Base-by-base conservation (phyloP, 805 yeast genomes). In the Wickerhamomyces canadensis region DNA sequence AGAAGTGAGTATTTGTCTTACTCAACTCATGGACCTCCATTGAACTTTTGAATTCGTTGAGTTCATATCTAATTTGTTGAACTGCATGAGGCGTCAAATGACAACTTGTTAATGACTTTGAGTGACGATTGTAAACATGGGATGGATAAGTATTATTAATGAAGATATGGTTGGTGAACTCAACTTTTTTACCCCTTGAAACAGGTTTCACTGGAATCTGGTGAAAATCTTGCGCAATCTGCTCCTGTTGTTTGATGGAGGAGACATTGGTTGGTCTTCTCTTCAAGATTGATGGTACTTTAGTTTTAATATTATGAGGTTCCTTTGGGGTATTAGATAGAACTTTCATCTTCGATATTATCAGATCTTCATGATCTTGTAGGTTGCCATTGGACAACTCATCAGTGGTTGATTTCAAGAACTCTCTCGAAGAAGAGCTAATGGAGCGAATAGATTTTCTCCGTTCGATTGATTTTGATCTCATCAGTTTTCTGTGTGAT, bases 11-110 rank as follows among this genome's bases (percentile, higher is more conserved):
- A 54, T 76, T 72, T 22, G 61, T 57, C 38, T 67, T 70, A 27
- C 85, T 77, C 26, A 65, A 61, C 39, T 74, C 79, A 55, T 84
- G 87, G 25, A 84, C 83, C 27, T 64, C 57, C 94, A 84, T 84
- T 38, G 75, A 81, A 43, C 74, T 68, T 54, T 84, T 84, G 60
- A 62, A 82, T 19, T 66, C 62, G 51, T 84, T 84, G 48, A 84
- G 57, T 52, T 84, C 91, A 27, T 63, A 60, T 55, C 84, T 76
- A 46, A 84, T 77, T 35, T 66, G 68, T 44, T 68, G 69, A 39
- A 80, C 69, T 45, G 70, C 62, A 19, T 57, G 56, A 3, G 78
- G 74, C 38, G 74, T 73, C n/a, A 71, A 59, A 5, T 64, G 58
- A 10, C 30, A 57, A 43, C 48, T 68, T 52, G 42, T 73, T 60